Conservation (phyloP, 208 protist genomes). For the Spongospora subterranea region DNA sequence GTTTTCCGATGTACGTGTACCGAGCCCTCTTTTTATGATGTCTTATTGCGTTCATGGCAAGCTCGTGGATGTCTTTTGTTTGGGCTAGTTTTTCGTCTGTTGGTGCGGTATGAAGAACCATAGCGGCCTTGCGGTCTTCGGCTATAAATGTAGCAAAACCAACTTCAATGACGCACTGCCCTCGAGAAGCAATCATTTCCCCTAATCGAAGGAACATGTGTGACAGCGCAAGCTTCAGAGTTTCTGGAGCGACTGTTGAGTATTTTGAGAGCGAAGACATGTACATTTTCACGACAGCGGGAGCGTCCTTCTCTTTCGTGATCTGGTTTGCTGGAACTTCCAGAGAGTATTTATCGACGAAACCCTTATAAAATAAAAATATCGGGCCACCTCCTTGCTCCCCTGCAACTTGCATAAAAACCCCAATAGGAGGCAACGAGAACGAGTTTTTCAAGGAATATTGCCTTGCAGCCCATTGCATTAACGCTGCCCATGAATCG, state of each 20-base stretch:
- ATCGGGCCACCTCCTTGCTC: not conserved
- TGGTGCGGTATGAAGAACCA: not conserved
- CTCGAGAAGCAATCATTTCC: not conserved
- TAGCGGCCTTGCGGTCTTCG: conserved; percentile 10
- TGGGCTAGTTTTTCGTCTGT: not conserved
- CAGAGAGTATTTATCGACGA: conserved; percentile 32
- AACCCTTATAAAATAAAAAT: not conserved
- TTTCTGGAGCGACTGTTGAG: not conserved
- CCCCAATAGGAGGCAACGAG: not conserved
- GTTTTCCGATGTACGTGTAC: conserved; percentile 17
- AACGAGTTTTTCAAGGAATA: conserved; percentile 1
- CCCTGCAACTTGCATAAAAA: not conserved
- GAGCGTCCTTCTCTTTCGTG: not conserved
- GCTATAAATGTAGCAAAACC: conserved; percentile 12
- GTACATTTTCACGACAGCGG: conserved; percentile 30
- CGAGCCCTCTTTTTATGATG: conserved; percentile 20
- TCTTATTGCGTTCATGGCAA: not conserved
- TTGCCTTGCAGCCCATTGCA: not conserved
- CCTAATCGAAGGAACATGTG: conserved; percentile 15
- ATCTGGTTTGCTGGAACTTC: not conserved
- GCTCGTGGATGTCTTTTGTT: not conserved
- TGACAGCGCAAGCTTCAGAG: not conserved
- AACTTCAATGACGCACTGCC: conserved; percentile 33
- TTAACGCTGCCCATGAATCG: not conserved
- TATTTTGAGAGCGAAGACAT: not conserved